These are phyloP conservation scores for Ramalina intermedia DNA, from an alignment of 495 filamentous ascomycete species.

Conservation along the genomic window DNA sequence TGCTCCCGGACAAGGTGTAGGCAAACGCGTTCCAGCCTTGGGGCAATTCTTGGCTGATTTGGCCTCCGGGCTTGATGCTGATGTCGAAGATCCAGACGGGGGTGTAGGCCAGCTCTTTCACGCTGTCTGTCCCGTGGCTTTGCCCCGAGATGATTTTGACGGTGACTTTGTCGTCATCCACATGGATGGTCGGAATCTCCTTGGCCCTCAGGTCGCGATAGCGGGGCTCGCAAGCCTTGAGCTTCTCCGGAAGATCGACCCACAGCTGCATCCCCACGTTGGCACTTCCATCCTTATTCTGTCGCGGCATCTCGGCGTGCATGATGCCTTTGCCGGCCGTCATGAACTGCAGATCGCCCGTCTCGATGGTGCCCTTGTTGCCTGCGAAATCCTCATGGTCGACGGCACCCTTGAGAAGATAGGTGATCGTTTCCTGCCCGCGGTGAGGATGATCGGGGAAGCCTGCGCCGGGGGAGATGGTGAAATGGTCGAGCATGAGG, in stretches of 20 bases:
- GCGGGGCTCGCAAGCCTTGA: slow-evolving; percentile 81
- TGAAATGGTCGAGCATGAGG: slow-evolving; percentile 95
- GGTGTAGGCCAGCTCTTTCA: slow-evolving; percentile 85
- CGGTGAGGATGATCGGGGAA: slow-evolving; percentile 79
- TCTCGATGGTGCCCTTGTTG: slow-evolving; percentile 67
- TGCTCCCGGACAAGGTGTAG: slow-evolving; percentile 61
- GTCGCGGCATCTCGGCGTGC: slow-evolving; percentile 91
- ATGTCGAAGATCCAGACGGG: slow-evolving; percentile 90
- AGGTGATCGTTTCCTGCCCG: slow-evolving; percentile 81
- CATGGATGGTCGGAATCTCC: slow-evolving; percentile 60
- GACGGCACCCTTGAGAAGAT: slow-evolving; percentile 65
- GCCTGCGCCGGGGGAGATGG: slow-evolving; percentile 62
- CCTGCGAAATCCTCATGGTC: slow-evolving; percentile 97
- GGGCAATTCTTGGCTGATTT: slow-evolving; percentile 57
- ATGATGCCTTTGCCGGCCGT: slow-evolving; percentile 86
- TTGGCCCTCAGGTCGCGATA: slow-evolving; percentile 67
- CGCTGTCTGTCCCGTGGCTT: slow-evolving; percentile 66
- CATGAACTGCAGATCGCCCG: slow-evolving; percentile 94
- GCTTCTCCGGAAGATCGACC: slow-evolving; percentile 72
- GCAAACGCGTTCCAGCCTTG: slow-evolving; percentile 83
- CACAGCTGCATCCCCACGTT: slow-evolving; percentile 88
- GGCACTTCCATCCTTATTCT: slow-evolving; percentile 57
- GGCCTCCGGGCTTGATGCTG: slow-evolving; percentile 65
- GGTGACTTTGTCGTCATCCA: slow-evolving; percentile 56
- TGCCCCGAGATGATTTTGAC: slow-evolving; percentile 85